Base-by-base conservation (phyloP, 2,329 filamentous ascomycete species). In the Tolypocladium capitatum region DNA sequence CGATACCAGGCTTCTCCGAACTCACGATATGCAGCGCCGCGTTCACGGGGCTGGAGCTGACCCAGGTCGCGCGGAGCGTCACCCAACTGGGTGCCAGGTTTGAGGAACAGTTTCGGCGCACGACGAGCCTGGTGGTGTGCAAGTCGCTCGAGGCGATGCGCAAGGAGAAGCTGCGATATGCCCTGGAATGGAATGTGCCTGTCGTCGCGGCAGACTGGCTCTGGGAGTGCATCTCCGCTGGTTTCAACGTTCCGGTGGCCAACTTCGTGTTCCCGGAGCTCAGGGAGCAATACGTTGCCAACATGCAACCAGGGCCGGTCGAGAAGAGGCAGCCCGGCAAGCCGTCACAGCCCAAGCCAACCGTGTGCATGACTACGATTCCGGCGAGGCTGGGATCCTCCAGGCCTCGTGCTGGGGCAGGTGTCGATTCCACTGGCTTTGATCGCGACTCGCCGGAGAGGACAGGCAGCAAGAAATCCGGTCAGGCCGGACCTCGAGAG, bases 161-260 rank as follows among this genome's bases (percentile, higher is more conserved):
- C 61, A 75, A 71, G 49, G 84, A 92, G 53, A 98, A 98, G 65
- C 69, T 92, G 18, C 79, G 83, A 41, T 82, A 87, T 59, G 89
- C 89, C 0, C 63, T 80, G 9, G 75, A 82, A 56, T 86, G 86
- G 73, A 75, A 75, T 5, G 83, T 97, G 11, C 86, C 89, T 2
- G 80, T 91, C n/a, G 85, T 97, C 11, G 76, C 76, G 8, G 78
- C 80, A 18, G 78, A 83, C 21, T 98, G 92, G 92, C 71, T 98
- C 3, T 92, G 86, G 82, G 76, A 83, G 46, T 92, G 85, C 54
- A 80, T 96, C 45, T 71, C 73, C 57, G 76, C 68, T 0, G 77
- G 77, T 5, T 68, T 56, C 51, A 65, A 68, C 4, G 62, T 70
- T 3, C 71, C 75, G 1, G 61, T 72, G 40, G 66, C 70, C 35